Evolutionary conservation across 345 rosid species (phyloP).

Genomic region (Mallotus nudiflorus): DNA sequence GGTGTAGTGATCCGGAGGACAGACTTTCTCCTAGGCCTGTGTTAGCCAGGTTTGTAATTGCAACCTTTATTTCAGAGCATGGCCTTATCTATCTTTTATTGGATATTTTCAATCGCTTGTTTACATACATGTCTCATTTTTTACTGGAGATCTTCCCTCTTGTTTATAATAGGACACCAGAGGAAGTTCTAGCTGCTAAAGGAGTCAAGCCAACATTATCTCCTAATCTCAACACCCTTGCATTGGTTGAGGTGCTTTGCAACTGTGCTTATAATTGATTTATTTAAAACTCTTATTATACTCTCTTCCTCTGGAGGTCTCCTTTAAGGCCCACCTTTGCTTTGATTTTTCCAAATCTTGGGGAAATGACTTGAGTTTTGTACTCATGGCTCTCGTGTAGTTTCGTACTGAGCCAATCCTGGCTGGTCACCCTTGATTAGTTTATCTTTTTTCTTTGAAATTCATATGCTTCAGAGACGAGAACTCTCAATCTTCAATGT

Average conservation of each 20-base stretch:
- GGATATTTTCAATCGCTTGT: slow-evolving; percentile 3
- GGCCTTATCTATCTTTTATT: slow-evolving; percentile 8
- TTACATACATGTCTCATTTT: not conserved
- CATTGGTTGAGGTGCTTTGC: slow-evolving; percentile 70
- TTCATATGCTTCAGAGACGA: not conserved
- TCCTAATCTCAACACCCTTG: slow-evolving; percentile 88
- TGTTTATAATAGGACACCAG: slow-evolving; percentile 63
- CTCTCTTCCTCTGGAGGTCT: not conserved
- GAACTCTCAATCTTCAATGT: not conserved
- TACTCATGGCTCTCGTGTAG: not conserved
- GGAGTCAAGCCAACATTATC: slow-evolving; percentile 95
- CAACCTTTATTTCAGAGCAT: slow-evolving; percentile 14
- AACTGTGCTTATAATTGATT: slow-evolving; percentile 1
- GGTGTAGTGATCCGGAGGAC: slow-evolving; percentile 83
- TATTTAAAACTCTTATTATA: not conserved
- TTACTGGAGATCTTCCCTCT: not conserved
- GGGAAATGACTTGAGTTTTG: not conserved
- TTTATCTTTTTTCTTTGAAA: not conserved
- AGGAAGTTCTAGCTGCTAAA: slow-evolving; percentile 94
- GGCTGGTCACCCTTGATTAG: not conserved
- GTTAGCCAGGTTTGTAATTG: slow-evolving; percentile 66
- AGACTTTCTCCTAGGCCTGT: slow-evolving; percentile 87
- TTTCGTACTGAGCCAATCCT: too few species aligned
- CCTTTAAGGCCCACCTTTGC: not conserved
- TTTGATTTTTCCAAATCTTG: not conserved